phyloP scores from a whole-genome alignment of 148 eudicot species.

The Camellia granthamiana region DNA sequence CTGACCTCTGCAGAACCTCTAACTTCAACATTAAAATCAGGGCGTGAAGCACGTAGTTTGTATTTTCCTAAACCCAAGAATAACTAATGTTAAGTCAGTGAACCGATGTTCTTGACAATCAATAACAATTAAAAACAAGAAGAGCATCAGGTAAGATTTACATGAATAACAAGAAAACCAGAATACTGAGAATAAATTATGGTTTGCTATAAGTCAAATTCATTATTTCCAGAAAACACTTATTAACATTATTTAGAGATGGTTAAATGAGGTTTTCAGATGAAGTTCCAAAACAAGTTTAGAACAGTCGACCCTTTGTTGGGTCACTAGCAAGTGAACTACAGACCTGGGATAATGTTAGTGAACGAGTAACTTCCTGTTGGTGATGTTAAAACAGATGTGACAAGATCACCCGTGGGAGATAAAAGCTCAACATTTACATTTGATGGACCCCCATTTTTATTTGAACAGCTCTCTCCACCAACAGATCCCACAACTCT shows the following conservation, averaged over 20 bases:
- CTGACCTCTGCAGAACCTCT: constrained; percentile 75
- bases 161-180: background rate
- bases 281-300: background rate
- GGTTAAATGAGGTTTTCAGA: constrained; percentile 3
- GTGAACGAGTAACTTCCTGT: constrained; percentile 70
- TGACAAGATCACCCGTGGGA: constrained; percentile 52
- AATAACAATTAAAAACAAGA: constrained; percentile 1
- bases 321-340: background rate
- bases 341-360: constrained; percentile 78
- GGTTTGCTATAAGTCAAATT: background rate
- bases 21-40: constrained; percentile 66
- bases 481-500: constrained; percentile 86
- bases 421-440: constrained; percentile 81
- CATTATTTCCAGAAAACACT: background rate
- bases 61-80: constrained; percentile 64
- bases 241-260: background rate
- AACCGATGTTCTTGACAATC: background rate
- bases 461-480: constrained; percentile 69
- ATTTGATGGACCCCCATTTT: constrained; percentile 81
- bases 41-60: constrained; percentile 69
- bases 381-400: constrained; percentile 70
- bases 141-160: background rate
- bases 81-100: background rate
- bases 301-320: background rate
- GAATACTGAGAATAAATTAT: background rate